Base-by-base conservation (phyloP, 441 rosid genomes). In the Viola pubescens region DNA sequence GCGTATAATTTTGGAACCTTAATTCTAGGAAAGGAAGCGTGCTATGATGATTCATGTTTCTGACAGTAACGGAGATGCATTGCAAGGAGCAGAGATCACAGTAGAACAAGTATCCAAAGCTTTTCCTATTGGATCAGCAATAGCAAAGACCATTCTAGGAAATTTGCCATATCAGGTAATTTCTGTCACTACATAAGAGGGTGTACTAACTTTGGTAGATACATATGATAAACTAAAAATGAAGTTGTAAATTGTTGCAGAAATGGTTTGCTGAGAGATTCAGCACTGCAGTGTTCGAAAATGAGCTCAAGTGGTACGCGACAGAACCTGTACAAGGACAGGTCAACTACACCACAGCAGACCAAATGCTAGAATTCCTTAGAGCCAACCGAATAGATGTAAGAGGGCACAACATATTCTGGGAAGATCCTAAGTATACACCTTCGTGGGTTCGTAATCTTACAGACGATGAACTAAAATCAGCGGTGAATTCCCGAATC, bases 251-350 rank as follows among this genome's bases (percentile, higher is more conserved):
- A 44, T 53, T 49, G 58, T 14, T 52, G 10, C 73, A 88, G 98
- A 75, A 79, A 6, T 86, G 98, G 96, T 86, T 88, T 53, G 76
- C 69, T 14, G 77, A 86, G 76, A 61, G 97, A 77, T 88, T 91
- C 70, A 86, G 84, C 67, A 86, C 88, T 3, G 88, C 91, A 4
- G 96, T 91, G 7, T 88, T 86, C 8, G 94, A 91, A 69, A 86
- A 91, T 62, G 97, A 91, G 62, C 86, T 88, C 6, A 88, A 91
- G 65, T 91, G 97, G 97, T 83, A 88, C 47, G 87, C 88, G 4
- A 86, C 91, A 11, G 97, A 91, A 63, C 82, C 85, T 0, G 58
- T 73, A 13, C 84, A 76, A 54, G 98, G 96, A 42, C 72, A 71
- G 61, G 45, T 75, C 4, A 88, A 88, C 54, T 91, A 91, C 79